Evolutionary conservation across 305 asterid genomes (phyloP), one percentile per base, ranked within the genome.

Genomic region (Rubia peregrina): DNA sequence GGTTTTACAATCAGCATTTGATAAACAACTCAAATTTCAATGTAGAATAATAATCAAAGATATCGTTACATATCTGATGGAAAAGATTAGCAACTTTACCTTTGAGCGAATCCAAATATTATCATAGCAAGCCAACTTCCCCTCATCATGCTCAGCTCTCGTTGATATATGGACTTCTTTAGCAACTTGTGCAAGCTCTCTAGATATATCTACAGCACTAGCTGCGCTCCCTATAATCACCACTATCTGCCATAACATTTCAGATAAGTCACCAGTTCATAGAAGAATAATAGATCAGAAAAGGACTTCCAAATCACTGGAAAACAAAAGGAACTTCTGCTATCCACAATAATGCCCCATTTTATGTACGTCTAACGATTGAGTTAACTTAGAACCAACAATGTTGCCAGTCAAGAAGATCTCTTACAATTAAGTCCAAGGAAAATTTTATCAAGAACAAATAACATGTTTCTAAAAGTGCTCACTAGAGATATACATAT

Each of bases 121-220:
- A 74, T 85, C 84, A 72, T 82, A 86, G 74, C 88, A 86, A 0
- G 87, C 70, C 76, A 88, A 53, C 84, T 88, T 88, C 42, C 87
- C 85, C 17, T 74, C 67, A 61, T 65, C 61, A 69, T 70, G 65
- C 61, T 59, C 75, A 61, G 96, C 86, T 73, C 98, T 78, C 21
- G 95, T 81, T 61, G 98, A 88, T 75, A 91, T 74, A 71, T 91
- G 98, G 68, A 93, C 98, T 83, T 87, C 90, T 83, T 87, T 88
- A 79, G 98, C 95, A 44, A 86, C 85, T 79, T 62, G 71, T 73
- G 96, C 82, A 66, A 93, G 87, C 70, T 93, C 97, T 69, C 83
- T 79, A 43, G 97, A 93, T 80, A 93, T 87, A 82, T 91, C 97
- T 68, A 71, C 88, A 36, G 97, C 89, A 85, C 98, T 93, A 74